Conservation (phyloP, 179 eudicot species). For the Silene vulgaris region DNA sequence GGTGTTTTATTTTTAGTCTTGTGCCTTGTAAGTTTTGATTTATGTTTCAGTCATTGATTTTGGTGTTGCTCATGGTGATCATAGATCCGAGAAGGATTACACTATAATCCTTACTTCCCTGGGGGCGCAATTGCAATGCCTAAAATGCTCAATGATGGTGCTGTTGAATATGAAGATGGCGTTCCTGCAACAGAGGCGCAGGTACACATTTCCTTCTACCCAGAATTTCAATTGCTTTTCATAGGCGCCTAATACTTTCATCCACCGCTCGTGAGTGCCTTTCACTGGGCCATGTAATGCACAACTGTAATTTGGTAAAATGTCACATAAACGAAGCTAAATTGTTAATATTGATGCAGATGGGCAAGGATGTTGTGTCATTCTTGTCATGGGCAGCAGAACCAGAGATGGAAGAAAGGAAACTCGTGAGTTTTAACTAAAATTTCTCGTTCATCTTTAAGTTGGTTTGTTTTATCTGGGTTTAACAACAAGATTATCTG, state of each 20-base stretch:
- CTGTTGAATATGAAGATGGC: conserved; percentile 93
- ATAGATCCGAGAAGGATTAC: conserved; percentile 84
- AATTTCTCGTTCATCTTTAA: not conserved
- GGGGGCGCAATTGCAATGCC: conserved; percentile 99
- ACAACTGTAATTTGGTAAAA: not conserved
- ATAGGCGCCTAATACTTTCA: not conserved
- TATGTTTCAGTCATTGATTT: not conserved
- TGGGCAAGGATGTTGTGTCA: conserved; percentile 86
- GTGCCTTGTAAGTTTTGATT: not conserved
- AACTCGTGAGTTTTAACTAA: conserved; percentile 46
- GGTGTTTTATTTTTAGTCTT: not conserved
- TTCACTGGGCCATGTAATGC: not conserved
- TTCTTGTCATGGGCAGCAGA: conserved; percentile 94
- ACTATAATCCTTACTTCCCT: conserved; percentile 94
- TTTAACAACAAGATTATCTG: not conserved
- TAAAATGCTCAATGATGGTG: conserved; percentile 93
- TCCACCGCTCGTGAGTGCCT: not conserved
- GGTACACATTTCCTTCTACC: conserved; percentile 33
- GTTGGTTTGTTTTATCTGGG: not conserved
- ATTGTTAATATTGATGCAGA: conserved; percentile 39
- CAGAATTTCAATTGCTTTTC: conserved; percentile 14
- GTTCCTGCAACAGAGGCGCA: conserved; percentile 92
- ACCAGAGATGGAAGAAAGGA: conserved; percentile 98
- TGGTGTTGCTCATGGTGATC: conserved; percentile 9
- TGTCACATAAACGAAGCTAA: not conserved